Evolutionary conservation across 176 grass and related monocot genomes (phyloP), one percentile per base, ranked within the genome.

Genomic region (Puccinellia tenuiflora): DNA sequence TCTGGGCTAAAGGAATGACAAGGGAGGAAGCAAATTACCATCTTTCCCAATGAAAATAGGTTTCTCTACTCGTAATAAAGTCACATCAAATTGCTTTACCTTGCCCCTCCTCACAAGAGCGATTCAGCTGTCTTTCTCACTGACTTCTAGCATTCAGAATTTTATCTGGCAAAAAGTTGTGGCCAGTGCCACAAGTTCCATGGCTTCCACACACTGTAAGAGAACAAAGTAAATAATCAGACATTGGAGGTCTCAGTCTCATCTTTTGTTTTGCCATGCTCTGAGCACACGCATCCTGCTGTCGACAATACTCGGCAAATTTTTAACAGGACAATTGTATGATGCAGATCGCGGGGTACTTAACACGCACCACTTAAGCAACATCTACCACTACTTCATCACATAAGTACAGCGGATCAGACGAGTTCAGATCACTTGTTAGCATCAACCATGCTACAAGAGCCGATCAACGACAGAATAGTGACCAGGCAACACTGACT

Each of bases 81-180:
- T 59, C 39, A 18, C 48, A 80, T 72, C 72, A 57, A 48, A 66
- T 69, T 78, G 35, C n/a, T 82, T 81, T 45, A 79, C 56, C 18
- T 82, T 25, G 15, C 30, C 24, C 38, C 47, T 21, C 64, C 33
- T 11, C 47, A 70, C 28, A 78, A 79, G 52, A 72, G 57, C 66
- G 13, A 83, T 79, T 67, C 37, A 51, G 73, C 78, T 77, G 25
- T 62, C 79, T 79, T 84, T 47, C 39, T 46, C 61, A 29, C 8
- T 77, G 68, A 55, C 74, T 83, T 82, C 54, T 80, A 51, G 31
- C 24, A 15, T 64, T 34, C 78, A 72, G 28, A 79, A 85, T 67
- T 82, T 83, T 78, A 59, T 82, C 81, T 34, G 72, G 52, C 48
- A 68, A 90, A 90, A 90, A 83, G 64, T 37, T 87, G 84, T 85